Base-by-base conservation (phyloP, 164 flowering plant species). In the Cinnamomum chago region DNA sequence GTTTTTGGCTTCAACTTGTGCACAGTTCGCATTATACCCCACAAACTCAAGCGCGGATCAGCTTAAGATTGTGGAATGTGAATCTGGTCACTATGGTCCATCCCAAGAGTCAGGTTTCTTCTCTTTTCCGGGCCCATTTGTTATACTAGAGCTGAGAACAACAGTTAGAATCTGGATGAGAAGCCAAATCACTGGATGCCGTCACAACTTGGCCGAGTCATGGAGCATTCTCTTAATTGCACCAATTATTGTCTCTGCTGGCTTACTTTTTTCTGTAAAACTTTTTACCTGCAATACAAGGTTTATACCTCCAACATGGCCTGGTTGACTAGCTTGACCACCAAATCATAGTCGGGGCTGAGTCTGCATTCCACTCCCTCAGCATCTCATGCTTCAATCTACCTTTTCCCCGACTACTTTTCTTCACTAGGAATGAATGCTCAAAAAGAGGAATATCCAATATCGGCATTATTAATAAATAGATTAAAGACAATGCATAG, bases 311-410 rank as follows among this genome's bases (percentile, higher is more conserved):
- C 65, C 81, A 75, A 70, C 62, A 67, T 65, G 73, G 73, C 72
- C 76, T 78, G 62, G 71, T 76, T 81, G 85, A 83, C 81, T 73
- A 68, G 24, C 79, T 72, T 73, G 80, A 70, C 76, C 70, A 68
- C 80, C 58, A 70, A 81, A 79, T 77, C 83, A 66, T 79, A 30
- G 84, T 80, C 60, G 72, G 70, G 73, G 83, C 78, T 60, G 76
- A 72, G 75, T 76, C 76, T n/a, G 75, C 52, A 70, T 76, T 82
- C 87, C 87, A 83, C 87, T 77, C 47, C 7, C 71, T 35, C 64
- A 76, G 87, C 87, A 85, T 83, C 86, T 74, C 77, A 81, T 82
- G 77, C 84, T 85, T 73, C 73, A 51, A 71, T 75, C 60, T 11
- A 7, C 47, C 47, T 72, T 73, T 73, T 60, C 20, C 20, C 28